A percentile compares a stretch with the other conserved stretches of the same genome.
Evolutionary conservation across 352 stramenopile genomes (phyloP).

Genomic region (Pythium aristosporum): DNA sequence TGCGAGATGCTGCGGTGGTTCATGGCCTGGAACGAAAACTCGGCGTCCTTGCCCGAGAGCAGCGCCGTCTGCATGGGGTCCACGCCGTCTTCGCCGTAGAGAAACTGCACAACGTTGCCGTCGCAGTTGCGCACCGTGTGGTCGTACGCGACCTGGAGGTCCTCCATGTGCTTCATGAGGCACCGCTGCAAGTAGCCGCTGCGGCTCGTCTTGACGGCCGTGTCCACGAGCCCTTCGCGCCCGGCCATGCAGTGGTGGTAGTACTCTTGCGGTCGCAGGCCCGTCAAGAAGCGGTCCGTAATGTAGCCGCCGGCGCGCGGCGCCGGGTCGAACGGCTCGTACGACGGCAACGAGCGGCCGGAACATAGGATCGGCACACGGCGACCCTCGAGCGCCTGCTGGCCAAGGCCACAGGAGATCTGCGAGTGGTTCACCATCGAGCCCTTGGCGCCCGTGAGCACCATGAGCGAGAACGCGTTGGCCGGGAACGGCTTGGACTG

Average conservation of each 20-base stretch:
- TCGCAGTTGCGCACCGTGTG: conserved; percentile 98
- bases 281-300: conserved; percentile 99
- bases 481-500: conserved; percentile 97
- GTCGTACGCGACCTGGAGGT: conserved; percentile 98
- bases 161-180: conserved; percentile 98
- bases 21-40: conserved; percentile 95
- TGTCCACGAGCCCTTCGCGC: conserved; percentile 98
- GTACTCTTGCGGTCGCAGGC: conserved; percentile 97
- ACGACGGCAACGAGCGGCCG: conserved; percentile 98
- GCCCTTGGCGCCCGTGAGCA: conserved; percentile 98
- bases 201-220: conserved; percentile 99
- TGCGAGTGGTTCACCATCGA: conserved; percentile 99
- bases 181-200: conserved; percentile 99
- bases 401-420: conserved; percentile 98
- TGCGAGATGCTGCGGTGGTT: conserved; percentile 95
- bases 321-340: conserved; percentile 97
- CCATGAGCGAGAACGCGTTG: conserved; percentile 99
- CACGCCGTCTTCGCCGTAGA: conserved; percentile 99
- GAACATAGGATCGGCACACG: conserved; percentile 98
- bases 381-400: conserved; percentile 98
- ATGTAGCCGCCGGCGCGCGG: conserved; percentile 99
- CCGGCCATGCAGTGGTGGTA: conserved; percentile 99
- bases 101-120: conserved; percentile 97
- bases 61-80: conserved; percentile 96
- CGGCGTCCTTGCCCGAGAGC: conserved; percentile 91